Evolutionary conservation across 257 asterid species (phyloP), one percentile per base, ranked within the genome.

Genomic region (Solanum peruvianum): DNA sequence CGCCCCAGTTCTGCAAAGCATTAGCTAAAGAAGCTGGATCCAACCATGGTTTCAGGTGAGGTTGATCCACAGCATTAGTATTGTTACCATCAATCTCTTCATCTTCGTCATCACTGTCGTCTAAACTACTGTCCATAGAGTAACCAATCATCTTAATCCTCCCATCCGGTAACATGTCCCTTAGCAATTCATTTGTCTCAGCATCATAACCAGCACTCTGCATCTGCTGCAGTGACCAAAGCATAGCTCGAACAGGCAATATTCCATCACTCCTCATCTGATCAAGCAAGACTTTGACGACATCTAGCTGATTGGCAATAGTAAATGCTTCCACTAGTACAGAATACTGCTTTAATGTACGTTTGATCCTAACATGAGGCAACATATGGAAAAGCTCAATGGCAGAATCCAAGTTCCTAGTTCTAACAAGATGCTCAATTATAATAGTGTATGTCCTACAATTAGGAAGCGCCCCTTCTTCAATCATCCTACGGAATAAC

Each of bases 401-500:
- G 5, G 98, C 99, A 4, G 96, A 88, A 88, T 92, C 94, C 62
- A 95, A 62, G 45, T 94, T 92, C 73, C 89, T 88, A 31, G 90
- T 89, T 80, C 78, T 90, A 66, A 95, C 82, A 72, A 97, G 95
- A 91, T 97, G 99, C 89, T 95, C 95, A 75, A 95, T 94, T 14
- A 97, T 87, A 87, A 95, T 91, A 0, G 98, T 94, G 81, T 93
- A 95, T 0, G 99, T 94, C 89, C 99, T 93, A 49, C 94, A 91
- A 92, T 97, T 97, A 5, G 98, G 99, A 89, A 95, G 98, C 4
- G 94, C 97, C 67, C 99, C 98, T 91, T 94, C 99, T 86, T 92
- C 94, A 60, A 95, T 88, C 92, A 95, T 90, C 87, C 88, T 88
- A 84, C 77, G 58, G 85, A 97, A 97, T 35, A 95, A 88, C 81